Conservation (phyloP, 345 rosid genomes). For the Xanthoceras sorbifolium region DNA sequence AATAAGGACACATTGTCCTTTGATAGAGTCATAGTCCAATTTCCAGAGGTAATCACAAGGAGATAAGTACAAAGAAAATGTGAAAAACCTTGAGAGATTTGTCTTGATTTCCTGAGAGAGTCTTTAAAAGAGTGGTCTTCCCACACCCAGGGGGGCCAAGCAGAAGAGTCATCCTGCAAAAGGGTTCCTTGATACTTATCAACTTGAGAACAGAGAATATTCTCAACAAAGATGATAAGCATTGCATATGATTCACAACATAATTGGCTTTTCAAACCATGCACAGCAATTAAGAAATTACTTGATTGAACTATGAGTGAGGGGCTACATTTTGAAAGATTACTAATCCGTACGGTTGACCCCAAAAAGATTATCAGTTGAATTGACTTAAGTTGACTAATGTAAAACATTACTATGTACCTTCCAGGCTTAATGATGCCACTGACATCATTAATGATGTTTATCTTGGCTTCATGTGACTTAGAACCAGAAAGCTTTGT, state of each 20-base stretch:
- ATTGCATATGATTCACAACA: neutral
- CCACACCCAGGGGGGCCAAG: slow-evolving; percentile 92
- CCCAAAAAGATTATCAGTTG: neutral
- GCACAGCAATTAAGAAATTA: neutral
- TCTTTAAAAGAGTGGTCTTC: slow-evolving; percentile 61
- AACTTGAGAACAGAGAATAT: no score
- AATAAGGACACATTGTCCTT: no score
- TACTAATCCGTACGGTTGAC: neutral
- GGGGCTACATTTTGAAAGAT: neutral
- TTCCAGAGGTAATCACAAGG: neutral
- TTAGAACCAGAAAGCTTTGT: slow-evolving; percentile 38
- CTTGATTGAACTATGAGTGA: neutral
- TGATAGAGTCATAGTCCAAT: no score
- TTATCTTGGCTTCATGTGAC: slow-evolving; percentile 48
- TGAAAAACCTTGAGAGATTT: slow-evolving; percentile 56
- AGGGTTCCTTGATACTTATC: neutral
- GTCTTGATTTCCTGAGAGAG: slow-evolving; percentile 65
- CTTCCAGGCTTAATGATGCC: slow-evolving; percentile 72
- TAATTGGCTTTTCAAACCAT: no score
- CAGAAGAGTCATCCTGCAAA: slow-evolving; percentile 60
- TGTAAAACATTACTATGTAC: slow-evolving; percentile 25
- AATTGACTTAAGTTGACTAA: neutral
- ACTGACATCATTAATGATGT: slow-evolving; percentile 50
- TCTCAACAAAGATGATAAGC: neutral
- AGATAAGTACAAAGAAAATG: neutral